These are phyloP conservation scores for Clarkia xantiana DNA, from an alignment of 345 rosid species.

Conservation along the genomic window DNA sequence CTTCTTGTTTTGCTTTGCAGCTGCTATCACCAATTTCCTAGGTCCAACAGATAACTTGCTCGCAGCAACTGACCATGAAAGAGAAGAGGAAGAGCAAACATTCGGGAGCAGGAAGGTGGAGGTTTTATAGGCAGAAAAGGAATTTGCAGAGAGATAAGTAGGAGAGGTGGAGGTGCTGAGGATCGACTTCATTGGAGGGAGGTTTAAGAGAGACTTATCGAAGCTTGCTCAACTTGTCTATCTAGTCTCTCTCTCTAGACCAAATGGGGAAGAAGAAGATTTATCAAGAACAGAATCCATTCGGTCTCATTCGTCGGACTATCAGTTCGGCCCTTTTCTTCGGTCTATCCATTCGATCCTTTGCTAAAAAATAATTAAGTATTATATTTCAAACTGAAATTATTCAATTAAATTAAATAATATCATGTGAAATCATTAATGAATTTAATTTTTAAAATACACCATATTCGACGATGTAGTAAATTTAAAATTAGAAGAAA, in stretches of 20 bases:
- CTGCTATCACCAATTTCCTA: slow-evolving; percentile 30
- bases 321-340: too few species aligned
- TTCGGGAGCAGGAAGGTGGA: slow-evolving; percentile 8
- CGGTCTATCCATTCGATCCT: too few species aligned
- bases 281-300: slow-evolving; percentile 5
- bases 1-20: slow-evolving; percentile 32
- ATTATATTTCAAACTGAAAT: too few species aligned
- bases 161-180: background rate
- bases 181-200: slow-evolving; percentile 14
- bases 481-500: too few species aligned
- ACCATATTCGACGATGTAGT: too few species aligned
- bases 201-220: slow-evolving; percentile 10
- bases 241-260: too few species aligned
- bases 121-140: slow-evolving; percentile 8
- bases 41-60: slow-evolving; percentile 7
- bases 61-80: background rate
- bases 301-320: background rate
- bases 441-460: too few species aligned
- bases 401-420: too few species aligned
- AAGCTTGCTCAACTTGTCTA: too few species aligned
- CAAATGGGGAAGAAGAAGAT: too few species aligned
- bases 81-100: slow-evolving; percentile 6
- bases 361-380: too few species aligned
- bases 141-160: background rate
- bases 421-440: too few species aligned